Conservation (phyloP, 2,329 filamentous ascomycete genomes). For the Hypomyces perniciosus region DNA sequence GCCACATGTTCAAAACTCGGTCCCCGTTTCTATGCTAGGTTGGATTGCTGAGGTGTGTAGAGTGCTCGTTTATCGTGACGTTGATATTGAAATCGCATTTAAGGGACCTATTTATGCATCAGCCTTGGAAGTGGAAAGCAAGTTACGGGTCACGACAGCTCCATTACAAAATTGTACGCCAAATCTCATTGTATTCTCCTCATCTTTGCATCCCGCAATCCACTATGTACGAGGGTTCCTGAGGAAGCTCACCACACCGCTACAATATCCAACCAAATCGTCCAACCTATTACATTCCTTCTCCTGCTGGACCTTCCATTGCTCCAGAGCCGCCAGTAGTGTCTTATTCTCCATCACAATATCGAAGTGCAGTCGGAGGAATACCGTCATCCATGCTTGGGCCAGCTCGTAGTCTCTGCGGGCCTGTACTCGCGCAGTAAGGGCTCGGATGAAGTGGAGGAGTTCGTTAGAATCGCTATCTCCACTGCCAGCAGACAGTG, state of each 20-base stretch:
- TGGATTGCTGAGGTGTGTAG: too few species aligned
- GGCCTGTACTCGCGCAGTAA: conserved; percentile 63
- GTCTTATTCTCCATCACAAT: conserved; percentile 43
- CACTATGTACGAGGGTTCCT: conserved; percentile 52
- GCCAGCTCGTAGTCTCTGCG: conserved; percentile 86
- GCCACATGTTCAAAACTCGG: too few species aligned
- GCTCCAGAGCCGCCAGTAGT: conserved; percentile 53
- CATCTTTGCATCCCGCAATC: not conserved
- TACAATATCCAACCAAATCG: conserved; percentile 77
- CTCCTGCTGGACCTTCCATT: conserved; percentile 69
- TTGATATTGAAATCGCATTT: too few species aligned
- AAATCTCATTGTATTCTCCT: not conserved
- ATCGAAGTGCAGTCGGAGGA: conserved; percentile 71
- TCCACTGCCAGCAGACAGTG: conserved; percentile 50
- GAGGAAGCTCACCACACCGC: conserved; percentile 78
- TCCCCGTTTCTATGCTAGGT: too few species aligned
- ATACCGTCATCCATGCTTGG: conserved; percentile 96
- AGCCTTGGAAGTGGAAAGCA: too few species aligned
- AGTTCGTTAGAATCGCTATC: conserved; percentile 60
- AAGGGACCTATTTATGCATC: too few species aligned
- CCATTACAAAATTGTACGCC: not conserved
- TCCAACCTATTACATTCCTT: conserved; percentile 65
- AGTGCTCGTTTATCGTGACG: too few species aligned
- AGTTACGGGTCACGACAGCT: too few species aligned
- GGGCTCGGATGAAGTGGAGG: conserved; percentile 69